Percentiles rank a stretch among this genome's conserved stretches.
phyloP scores from a whole-genome alignment of 495 filamentous ascomycete genomes.

The Aspergillus bridgeri region DNA sequence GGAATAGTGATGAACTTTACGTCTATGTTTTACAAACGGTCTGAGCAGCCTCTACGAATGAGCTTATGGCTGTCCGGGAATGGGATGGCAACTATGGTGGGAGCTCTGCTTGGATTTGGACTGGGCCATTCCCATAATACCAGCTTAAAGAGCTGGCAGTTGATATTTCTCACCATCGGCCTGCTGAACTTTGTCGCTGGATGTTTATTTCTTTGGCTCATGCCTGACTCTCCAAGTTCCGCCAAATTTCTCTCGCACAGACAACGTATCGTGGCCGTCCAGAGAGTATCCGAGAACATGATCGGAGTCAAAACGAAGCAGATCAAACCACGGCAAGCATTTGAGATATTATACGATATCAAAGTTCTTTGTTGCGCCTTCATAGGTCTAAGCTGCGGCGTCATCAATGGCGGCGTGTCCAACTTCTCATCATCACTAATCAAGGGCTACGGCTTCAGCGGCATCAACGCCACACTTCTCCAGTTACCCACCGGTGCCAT shows the following conservation, averaged over 20 bases:
- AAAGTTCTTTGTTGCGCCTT: slow-evolving; percentile 36
- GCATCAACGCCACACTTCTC: slow-evolving; percentile 40
- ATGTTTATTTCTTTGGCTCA: slow-evolving; percentile 33
- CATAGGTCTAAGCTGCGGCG: slow-evolving; percentile 37
- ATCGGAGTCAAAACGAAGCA: slow-evolving; percentile 48
- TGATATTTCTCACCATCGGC: slow-evolving; percentile 54
- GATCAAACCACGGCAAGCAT: slow-evolving; percentile 34
- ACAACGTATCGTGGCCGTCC: slow-evolving; percentile 42
- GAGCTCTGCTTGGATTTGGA: slow-evolving; percentile 52
- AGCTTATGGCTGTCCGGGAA: slow-evolving; percentile 65
- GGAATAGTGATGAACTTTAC: slow-evolving; percentile 50
- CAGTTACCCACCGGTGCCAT: slow-evolving; percentile 46
- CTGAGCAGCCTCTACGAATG: slow-evolving; percentile 60
- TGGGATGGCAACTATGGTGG: slow-evolving; percentile 52
- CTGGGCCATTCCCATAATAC: slow-evolving; percentile 46
- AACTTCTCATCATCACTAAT: slow-evolving; percentile 47
- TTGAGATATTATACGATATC: slow-evolving; percentile 39
- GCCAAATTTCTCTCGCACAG: slow-evolving; percentile 41
- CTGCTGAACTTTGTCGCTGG: slow-evolving; percentile 46
- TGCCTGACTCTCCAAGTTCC: slow-evolving; percentile 43
- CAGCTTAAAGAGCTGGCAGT: slow-evolving; percentile 49
- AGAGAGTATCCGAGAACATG: slow-evolving; percentile 43
- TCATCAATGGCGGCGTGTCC: slow-evolving; percentile 45
- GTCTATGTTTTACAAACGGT: slow-evolving; percentile 66
- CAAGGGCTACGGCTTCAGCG: slow-evolving; percentile 40